Evolutionary conservation across 345 rosid genomes (phyloP), one percentile per base, ranked within the genome.

Genomic region (Citrus hindsii): DNA sequence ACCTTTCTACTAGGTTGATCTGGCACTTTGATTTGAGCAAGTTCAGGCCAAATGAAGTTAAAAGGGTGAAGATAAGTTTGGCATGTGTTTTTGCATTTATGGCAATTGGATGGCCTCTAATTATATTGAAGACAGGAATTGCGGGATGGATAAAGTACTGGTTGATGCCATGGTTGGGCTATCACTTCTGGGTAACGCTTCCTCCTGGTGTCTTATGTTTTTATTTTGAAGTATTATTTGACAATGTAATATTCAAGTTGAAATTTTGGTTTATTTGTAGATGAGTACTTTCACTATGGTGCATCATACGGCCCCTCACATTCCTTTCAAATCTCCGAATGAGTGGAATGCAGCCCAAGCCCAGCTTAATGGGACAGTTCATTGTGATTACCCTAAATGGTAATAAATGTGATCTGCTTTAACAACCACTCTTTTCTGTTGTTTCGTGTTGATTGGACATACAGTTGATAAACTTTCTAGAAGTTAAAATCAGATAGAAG

Each of bases 241-340:
- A 55, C 30, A 70, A 59, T 24, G 35, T 69, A 21, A 32, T 38
- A 40, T 75, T 38, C 56, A 8, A 19, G 38, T 32, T n/a, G 22
- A 69, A 79, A 46, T 19, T 67, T 61, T 59, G 60, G 24, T 74
- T 77, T 76, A 7, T 76, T 79, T 86, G 38, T 65, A 95, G 99
- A 95, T 93, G 98, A 95, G 99, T 82, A 95, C 98, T 61, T 95
- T 92, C 87, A 95, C 99, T 38, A 93, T 92, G 98, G 97, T 95
- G 75, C 98, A 93, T 88, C 99, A 92, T 83, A 92, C 99, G 1
- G 98, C 99, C 73, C 97, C 99, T 30, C 97, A 91, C 61, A 93
- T 95, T 78, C 95, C 99, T 69, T 93, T 93, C 88, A 95, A 92
- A 84, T 76, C 88, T 72, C 81, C 88, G 0, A 82, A 84, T 25